Conservation (phyloP, 192 early-diverging fungal genomes). For the Paraglomus brasilianum region DNA sequence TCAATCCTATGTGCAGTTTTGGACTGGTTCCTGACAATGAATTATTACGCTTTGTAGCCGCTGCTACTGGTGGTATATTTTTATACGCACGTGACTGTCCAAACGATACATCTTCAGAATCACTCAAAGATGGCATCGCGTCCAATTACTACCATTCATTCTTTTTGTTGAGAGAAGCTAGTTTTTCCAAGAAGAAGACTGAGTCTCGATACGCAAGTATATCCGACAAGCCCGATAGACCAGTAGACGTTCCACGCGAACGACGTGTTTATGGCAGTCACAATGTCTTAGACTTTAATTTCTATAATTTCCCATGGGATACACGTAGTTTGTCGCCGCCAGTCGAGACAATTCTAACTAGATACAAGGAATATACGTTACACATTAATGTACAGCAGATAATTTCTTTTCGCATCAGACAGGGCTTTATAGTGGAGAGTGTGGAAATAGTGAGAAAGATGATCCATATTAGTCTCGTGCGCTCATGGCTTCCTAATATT, state of each 20-base stretch:
- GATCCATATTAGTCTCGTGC: constrained; percentile 61
- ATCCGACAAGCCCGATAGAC: constrained; percentile 39
- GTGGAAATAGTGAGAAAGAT: constrained; percentile 49
- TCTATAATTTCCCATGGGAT: constrained; percentile 60
- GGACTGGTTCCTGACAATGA: constrained; percentile 79
- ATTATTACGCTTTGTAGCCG: constrained; percentile 65
- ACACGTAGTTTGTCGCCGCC: constrained; percentile 56
- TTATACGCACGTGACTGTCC: constrained; percentile 69
- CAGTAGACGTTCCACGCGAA: constrained; percentile 52
- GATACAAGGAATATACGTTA: constrained; percentile 66
- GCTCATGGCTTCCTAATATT: constrained; percentile 75
- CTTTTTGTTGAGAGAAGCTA: constrained; percentile 48
- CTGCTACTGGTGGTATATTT: constrained; percentile 66
- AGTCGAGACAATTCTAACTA: constrained; percentile 58
- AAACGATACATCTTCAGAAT: constrained; percentile 4
- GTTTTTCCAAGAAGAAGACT: constrained; percentile 43
- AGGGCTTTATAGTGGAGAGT: constrained; percentile 67
- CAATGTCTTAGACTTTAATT: constrained; percentile 32
- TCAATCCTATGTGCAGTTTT: constrained; percentile 67
- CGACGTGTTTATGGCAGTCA: constrained; percentile 34
- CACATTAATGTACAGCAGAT: constrained; percentile 58
- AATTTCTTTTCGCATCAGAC: constrained; percentile 63
- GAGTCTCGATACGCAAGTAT: constrained; percentile 37
- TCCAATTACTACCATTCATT: constrained; percentile 54
- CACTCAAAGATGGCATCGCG: constrained; percentile 14